Evolutionary conservation across 2,329 filamentous ascomycete genomes (phyloP).

Genomic region (Raffaelea ambrosiae): DNA sequence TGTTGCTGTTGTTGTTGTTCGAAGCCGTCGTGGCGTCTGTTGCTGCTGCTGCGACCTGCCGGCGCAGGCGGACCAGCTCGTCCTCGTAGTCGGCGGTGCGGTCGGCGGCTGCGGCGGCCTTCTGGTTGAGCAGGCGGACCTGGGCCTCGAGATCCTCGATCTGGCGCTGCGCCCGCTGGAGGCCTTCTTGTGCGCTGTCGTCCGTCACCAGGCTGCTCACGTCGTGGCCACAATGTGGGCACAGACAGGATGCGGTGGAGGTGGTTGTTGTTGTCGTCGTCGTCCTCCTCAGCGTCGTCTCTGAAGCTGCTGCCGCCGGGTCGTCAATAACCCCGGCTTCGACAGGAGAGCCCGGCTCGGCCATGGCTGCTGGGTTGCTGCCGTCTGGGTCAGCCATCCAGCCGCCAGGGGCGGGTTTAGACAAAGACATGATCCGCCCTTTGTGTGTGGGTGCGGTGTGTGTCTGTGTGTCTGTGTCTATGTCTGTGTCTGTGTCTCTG

Average conservation of each 20-base stretch:
- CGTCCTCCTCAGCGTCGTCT: neutral
- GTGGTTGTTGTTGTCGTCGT: conserved; percentile 7
- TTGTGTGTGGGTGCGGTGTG: no score
- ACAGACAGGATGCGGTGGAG: neutral
- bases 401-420: no score
- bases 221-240: no score
- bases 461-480: no score
- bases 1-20: conserved; percentile 5
- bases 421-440: no score
- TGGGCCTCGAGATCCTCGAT: conserved; percentile 65
- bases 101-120: conserved; percentile 56
- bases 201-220: neutral
- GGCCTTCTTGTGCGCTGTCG: conserved; percentile 12
- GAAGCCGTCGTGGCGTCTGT: conserved; percentile 8
- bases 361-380: no score
- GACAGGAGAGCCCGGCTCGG: no score
- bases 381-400: no score
- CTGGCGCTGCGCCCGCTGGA: conserved; percentile 47
- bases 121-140: conserved; percentile 60
- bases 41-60: conserved; percentile 14
- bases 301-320: no score
- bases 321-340: no score
- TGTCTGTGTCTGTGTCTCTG: no score
- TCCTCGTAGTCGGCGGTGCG: conserved; percentile 75
- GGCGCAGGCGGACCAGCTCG: conserved; percentile 55